A percentile compares a stretch with the other conserved stretches of the same genome.
phyloP scores from a whole-genome alignment of 345 rosid species.

The Microthlaspi erraticum region DNA sequence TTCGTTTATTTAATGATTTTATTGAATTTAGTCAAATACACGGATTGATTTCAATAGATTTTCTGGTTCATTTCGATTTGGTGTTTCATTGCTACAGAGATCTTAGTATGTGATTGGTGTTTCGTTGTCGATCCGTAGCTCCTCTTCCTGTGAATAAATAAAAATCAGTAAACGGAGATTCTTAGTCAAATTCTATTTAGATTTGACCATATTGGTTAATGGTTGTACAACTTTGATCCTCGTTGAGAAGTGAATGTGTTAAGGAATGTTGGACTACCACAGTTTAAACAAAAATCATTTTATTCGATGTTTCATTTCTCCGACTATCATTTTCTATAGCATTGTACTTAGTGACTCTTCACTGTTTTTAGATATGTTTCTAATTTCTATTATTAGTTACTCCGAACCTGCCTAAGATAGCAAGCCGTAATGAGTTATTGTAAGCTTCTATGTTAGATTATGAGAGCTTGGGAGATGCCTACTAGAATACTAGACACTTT shows the following conservation, averaged over 20 bases:
- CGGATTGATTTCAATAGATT: neutral
- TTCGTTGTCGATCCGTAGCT: slow-evolving; percentile 6
- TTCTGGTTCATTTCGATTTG: slow-evolving; percentile 8
- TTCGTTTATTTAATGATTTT: neutral
- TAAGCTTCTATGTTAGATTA: slow-evolving; percentile 6
- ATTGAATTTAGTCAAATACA: slow-evolving; percentile 6
- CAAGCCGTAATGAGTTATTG: slow-evolving; percentile 4
- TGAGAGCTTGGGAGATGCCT: too few relatives aligned
- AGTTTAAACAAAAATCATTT: too few relatives aligned
- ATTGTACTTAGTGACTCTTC: neutral
- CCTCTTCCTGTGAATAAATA: neutral
- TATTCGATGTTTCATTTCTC: neutral
- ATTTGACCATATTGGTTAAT: neutral
- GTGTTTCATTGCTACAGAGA: slow-evolving; percentile 17
- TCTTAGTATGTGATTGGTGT: slow-evolving; percentile 20
- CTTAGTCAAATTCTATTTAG: neutral
- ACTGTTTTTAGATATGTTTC: neutral
- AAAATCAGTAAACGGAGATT: neutral
- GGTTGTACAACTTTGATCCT: slow-evolving; percentile 19
- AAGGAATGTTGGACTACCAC: too few relatives aligned
- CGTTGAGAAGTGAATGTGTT: slow-evolving; percentile 9
- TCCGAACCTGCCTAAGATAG: slow-evolving; percentile 23
- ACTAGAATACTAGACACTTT: too few relatives aligned
- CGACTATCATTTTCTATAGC: neutral
- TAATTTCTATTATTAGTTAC: slow-evolving; percentile 32